Conservation (phyloP, 2,329 filamentous ascomycete species). For the Chrysosphaeria jannelii region DNA sequence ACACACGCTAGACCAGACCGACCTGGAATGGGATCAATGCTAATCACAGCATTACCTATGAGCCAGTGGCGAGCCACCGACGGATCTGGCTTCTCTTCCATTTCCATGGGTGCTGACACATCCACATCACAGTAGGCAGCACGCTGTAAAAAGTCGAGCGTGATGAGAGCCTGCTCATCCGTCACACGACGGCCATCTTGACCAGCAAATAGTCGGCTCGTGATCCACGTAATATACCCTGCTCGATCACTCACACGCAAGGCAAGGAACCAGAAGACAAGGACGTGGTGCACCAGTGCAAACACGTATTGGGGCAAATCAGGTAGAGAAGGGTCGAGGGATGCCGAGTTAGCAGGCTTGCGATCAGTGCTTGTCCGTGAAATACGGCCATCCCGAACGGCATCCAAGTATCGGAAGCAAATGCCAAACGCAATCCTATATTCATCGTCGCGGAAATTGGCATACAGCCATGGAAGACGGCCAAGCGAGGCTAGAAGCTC, state of each 20-base stretch:
- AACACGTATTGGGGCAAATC: conserved; percentile 84
- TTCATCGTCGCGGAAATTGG: conserved; percentile 73
- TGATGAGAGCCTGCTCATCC: conserved; percentile 80
- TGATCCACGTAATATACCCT: conserved; percentile 70
- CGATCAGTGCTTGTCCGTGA: conserved; percentile 12
- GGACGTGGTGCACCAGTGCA: conserved; percentile 76
- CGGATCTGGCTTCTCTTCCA: conserved; percentile 21
- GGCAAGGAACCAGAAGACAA: conserved; percentile 89
- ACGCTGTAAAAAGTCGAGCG: conserved; percentile 82
- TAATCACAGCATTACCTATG: conserved; percentile 42
- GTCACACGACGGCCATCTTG: conserved; percentile 41
- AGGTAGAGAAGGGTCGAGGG: too few species aligned
- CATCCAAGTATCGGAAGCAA: conserved; percentile 77
- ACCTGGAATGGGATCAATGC: conserved; percentile 34
- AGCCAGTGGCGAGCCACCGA: conserved; percentile 31
- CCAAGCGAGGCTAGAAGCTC: conserved; percentile 84
- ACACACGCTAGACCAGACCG: conserved; percentile 37
- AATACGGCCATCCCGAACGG: conserved; percentile 38
- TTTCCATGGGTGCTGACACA: conserved; percentile 32
- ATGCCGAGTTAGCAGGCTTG: conserved; percentile 6
- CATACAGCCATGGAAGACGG: conserved; percentile 54
- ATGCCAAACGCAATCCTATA: conserved; percentile 88
- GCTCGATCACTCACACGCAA: conserved; percentile 59
- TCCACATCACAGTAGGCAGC: conserved; percentile 64
- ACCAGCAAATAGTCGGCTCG: conserved; percentile 58